Evolutionary conservation across 331 rosid genomes (phyloP).

Genomic region (Quercus phellos): DNA sequence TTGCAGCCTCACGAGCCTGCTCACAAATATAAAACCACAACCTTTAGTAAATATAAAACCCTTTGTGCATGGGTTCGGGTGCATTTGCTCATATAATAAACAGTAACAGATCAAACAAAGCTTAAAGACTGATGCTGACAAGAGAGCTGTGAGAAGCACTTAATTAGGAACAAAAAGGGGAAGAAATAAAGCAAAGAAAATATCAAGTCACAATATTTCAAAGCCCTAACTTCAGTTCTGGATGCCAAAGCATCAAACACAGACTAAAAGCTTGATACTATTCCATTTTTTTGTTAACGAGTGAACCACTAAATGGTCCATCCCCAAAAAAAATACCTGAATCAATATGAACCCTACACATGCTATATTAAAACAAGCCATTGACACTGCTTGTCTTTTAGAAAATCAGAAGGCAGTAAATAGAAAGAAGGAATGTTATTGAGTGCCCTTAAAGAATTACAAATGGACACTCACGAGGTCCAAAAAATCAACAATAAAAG

Average conservation of each 20-base stretch:
- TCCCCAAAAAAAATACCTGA: background rate
- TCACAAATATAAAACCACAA: slow-evolving; percentile 21
- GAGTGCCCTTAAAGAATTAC: too few species aligned
- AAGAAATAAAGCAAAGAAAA: background rate
- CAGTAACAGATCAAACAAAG: background rate
- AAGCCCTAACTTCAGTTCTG: background rate
- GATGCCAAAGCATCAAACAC: background rate
- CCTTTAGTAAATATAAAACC: background rate
- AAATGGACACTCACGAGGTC: too few species aligned
- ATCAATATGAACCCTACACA: background rate
- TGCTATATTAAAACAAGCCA: background rate
- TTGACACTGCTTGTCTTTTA: background rate
- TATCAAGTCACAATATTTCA: background rate
- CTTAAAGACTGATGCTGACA: background rate
- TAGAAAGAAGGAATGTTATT: too few species aligned
- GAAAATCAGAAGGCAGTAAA: background rate
- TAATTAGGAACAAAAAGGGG: background rate
- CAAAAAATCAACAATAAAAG: background rate
- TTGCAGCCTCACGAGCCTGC: slow-evolving; percentile 94
- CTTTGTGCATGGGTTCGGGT: background rate
- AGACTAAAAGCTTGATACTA: background rate
- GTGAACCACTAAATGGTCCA: background rate
- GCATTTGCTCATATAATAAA: background rate
- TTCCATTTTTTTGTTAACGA: background rate
- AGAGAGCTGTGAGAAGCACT: background rate